Evolutionary conservation across 495 filamentous ascomycete species (phyloP), one percentile per base, ranked within the genome.

Genomic region (Letharia columbiana): DNA sequence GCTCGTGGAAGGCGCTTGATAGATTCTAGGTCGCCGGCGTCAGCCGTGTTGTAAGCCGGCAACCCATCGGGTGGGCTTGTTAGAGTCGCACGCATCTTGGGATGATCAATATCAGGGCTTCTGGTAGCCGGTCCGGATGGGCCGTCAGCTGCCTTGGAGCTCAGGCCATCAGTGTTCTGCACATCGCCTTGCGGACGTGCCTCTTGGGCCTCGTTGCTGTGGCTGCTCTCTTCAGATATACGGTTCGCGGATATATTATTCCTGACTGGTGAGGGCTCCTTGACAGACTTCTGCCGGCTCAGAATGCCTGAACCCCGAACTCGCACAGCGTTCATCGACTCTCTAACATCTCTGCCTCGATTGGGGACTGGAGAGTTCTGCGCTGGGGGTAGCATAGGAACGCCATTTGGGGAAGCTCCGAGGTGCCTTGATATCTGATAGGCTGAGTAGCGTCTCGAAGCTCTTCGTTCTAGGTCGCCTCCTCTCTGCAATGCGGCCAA

Each of bases 371-470:
- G 91, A 39, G 89, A 89, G 58, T 89, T 93, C 69, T 96, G 92
- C 13, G 88, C 78, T 12, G 82, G 75, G 44, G 93, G 91, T 11
- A 96, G 79, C 77, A 96, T 89, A 7, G 91, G 91, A 9, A 97
- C 85, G 23, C 89, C 91, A 73, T 87, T 90, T 18, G 89, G 81
- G 42, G 88, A 87, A 35, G 86, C 83, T 3, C 93, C 94, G 5
- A 97, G 81, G 66, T 96, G 91, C 70, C 96, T 97, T 33, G 90
- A 90, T 58, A 98, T 92, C 70, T 98, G 95, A 76, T 98, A 98
- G 50, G 89, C 87, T 41, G 92, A 97, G 73, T 97, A 98, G 70
- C 94, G 80, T 70, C 92, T 82, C 5, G 95, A 98, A 13, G 94
- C 95, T 70, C 94, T 84, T 69, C 94, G 83, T 72, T 98, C 93